phyloP scores from a whole-genome alignment of 2,329 filamentous ascomycete genomes.

The Hypoxylon sp. region DNA sequence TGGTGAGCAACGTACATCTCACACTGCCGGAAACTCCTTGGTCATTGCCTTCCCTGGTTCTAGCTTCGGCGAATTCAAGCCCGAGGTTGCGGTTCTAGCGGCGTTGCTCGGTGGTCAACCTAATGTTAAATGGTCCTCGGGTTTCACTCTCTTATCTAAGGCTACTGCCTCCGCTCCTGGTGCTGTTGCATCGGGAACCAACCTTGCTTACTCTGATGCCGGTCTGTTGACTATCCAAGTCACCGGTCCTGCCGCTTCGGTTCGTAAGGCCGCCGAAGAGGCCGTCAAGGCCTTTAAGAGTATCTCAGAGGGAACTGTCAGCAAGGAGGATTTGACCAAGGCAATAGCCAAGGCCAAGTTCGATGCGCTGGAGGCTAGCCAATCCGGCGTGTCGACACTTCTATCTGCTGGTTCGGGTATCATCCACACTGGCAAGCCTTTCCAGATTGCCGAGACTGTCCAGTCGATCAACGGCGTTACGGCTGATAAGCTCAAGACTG shows the following conservation, averaged over 20 bases:
- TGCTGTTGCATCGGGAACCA: slow-evolving; percentile 79
- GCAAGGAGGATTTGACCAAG: slow-evolving; percentile 90
- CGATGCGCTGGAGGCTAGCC: slow-evolving; percentile 84
- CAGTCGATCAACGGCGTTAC: slow-evolving; percentile 86
- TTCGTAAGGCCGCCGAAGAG: slow-evolving; percentile 81
- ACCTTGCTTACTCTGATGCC: slow-evolving; percentile 91
- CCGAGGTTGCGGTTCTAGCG: slow-evolving; percentile 88
- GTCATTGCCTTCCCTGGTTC: slow-evolving; percentile 95
- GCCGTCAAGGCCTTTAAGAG: slow-evolving; percentile 86
- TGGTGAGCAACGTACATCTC: slow-evolving; percentile 91
- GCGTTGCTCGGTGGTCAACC: slow-evolving; percentile 92
- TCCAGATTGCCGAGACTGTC: slow-evolving; percentile 85
- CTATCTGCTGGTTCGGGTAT: slow-evolving; percentile 88
- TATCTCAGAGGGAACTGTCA: slow-evolving; percentile 80
- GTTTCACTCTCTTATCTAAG: slow-evolving; percentile 92
- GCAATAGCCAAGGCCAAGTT: slow-evolving; percentile 95
- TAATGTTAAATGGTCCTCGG: slow-evolving; percentile 94
- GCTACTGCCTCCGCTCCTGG: slow-evolving; percentile 76
- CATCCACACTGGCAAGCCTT: slow-evolving; percentile 83
- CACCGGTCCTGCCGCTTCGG: slow-evolving; percentile 78
- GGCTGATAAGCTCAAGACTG: slow-evolving; percentile 86
- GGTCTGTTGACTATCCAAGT: slow-evolving; percentile 90
- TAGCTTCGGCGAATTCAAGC: slow-evolving; percentile 85
- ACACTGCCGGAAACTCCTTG: slow-evolving; percentile 82
- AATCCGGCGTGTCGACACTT: slow-evolving; percentile 82